Conservation (phyloP, 1,139 yeast genomes). For the Ashbya aceris region DNA sequence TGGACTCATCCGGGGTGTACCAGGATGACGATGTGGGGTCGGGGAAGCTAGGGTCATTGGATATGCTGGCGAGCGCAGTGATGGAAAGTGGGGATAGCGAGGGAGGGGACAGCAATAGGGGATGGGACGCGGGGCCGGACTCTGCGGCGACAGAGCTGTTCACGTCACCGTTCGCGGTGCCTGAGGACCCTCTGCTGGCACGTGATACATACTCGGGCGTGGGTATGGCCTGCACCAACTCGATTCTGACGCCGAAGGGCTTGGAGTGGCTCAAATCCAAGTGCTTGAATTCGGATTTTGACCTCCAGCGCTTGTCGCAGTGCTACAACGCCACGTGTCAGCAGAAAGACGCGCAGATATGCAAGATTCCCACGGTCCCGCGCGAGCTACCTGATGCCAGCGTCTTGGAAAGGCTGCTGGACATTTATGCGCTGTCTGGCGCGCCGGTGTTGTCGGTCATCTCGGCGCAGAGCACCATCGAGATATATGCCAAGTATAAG, state of each 20-base stretch:
- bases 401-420: slow-evolving; percentile 4
- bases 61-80: slow-evolving; percentile 6
- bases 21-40: background rate
- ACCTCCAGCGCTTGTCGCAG: slow-evolving; percentile 1
- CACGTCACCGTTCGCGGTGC: background rate
- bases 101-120: background rate
- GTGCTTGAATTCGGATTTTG: slow-evolving; percentile 6
- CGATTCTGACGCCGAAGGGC: slow-evolving; percentile 6
- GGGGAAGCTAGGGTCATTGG: slow-evolving; percentile 5
- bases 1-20: background rate
- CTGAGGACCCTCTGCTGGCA: background rate
- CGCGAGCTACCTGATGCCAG: slow-evolving; percentile 3
- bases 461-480: background rate
- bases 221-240: slow-evolving; percentile 6
- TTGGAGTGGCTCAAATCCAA: slow-evolving; percentile 6
- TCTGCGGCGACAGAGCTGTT: background rate
- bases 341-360: background rate
- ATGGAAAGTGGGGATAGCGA: background rate
- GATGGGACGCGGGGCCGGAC: too few relatives aligned
- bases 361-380: slow-evolving; percentile 3
- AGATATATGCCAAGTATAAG: background rate
- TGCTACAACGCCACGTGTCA: slow-evolving; percentile 3
- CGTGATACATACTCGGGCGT: background rate
- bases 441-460: slow-evolving; percentile 4
- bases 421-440: slow-evolving; percentile 2